These are phyloP conservation scores for Debaryomyces sp. DNA, from an alignment of 1,139 yeast genomes.

Conservation along the genomic window DNA sequence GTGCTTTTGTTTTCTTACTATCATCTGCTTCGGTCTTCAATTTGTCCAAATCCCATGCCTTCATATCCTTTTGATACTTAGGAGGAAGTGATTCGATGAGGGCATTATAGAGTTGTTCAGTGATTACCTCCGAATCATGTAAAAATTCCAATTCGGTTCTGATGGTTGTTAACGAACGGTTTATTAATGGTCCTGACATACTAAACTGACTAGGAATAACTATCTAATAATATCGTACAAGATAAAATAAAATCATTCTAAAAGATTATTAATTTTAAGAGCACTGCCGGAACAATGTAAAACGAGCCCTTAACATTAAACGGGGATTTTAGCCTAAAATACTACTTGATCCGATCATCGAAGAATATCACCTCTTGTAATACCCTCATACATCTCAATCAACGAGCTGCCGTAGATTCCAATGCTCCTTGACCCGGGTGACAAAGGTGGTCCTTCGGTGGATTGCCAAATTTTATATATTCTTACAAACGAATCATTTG, in stretches of 20 bases:
- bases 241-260: not conserved
- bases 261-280: not conserved
- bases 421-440: constrained; percentile 37
- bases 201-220: not conserved
- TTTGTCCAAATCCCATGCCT: constrained; percentile 52
- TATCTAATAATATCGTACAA: not conserved
- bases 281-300: not conserved
- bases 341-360: constrained; percentile 18
- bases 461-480: constrained; percentile 70
- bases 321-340: not conserved
- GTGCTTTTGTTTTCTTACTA: constrained; percentile 19
- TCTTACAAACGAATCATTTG: constrained; percentile 75
- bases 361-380: constrained; percentile 22
- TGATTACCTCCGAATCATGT: constrained; percentile 73
- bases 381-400: constrained; percentile 62
- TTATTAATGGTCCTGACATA: constrained; percentile 64
- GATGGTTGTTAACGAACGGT: constrained; percentile 75
- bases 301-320: not conserved
- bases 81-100: constrained; percentile 59
- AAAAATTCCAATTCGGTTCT: constrained; percentile 83
- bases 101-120: constrained; percentile 56
- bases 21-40: constrained; percentile 21
- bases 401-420: constrained; percentile 57
- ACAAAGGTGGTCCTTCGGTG: constrained; percentile 17
- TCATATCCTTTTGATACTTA: constrained; percentile 56